phyloP scores from a whole-genome alignment of 202 grass and related monocot species.

The Panicum hallii region DNA sequence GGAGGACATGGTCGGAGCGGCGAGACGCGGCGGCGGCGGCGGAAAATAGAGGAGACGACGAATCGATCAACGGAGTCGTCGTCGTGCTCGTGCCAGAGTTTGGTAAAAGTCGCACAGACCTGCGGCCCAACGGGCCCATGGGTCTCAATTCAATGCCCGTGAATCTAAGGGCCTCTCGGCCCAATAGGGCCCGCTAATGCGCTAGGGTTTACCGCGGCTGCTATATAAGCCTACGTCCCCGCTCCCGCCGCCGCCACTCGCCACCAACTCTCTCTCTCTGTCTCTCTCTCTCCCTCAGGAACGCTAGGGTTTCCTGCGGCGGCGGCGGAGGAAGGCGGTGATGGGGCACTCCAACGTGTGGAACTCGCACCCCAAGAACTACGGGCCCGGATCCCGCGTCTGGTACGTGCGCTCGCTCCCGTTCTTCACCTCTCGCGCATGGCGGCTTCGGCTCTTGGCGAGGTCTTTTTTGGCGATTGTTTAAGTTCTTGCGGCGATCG shows the following conservation, averaged over 20 bases:
- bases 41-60: background rate
- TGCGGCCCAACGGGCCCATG: background rate
- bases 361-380: constrained; percentile 96
- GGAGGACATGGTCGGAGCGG: constrained; percentile 45
- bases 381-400: constrained; percentile 83
- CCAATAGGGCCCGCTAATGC: background rate
- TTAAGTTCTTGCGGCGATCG: background rate
- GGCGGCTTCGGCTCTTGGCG: background rate
- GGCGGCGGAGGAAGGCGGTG: constrained; percentile 42
- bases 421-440: too few relatives aligned
- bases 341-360: constrained; percentile 94
- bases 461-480: background rate
- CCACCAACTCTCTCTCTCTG: background rate
- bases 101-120: background rate
- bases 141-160: background rate
- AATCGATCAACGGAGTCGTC: background rate
- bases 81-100: background rate
- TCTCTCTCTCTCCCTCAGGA: background rate
- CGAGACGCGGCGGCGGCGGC: constrained; percentile 9
- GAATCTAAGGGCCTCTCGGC: background rate
- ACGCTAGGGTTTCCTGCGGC: constrained; percentile 40
- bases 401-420: constrained; percentile 46
- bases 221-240: constrained; percentile 47
- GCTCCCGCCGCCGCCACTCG: constrained; percentile 27
- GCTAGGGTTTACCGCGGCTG: constrained; percentile 52